Evolutionary conservation across 768 basidiomycete species (phyloP), one percentile per base, ranked within the genome.

Genomic region (Lactarius hengduanensis): DNA sequence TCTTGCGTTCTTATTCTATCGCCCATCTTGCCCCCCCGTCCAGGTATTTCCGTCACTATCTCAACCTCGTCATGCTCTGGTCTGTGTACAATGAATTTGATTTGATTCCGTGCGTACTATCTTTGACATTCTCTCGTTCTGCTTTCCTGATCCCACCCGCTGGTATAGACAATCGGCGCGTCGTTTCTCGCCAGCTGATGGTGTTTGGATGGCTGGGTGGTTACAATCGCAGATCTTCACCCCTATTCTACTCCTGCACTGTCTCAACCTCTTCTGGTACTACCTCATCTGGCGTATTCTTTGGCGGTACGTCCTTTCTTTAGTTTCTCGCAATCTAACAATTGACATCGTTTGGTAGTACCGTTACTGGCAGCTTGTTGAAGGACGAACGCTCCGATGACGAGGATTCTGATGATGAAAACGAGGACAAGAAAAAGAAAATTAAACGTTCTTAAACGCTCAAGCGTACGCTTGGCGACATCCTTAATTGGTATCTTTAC

Each of bases 241-340:
- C 0, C 90, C 94, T 0, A 78, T 98, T 63, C 68, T 86, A 7
- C 77, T 93, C 0, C 81, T 99, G 18, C 93, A 95, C 74, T 71
- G 85, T 47, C 81, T 99, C 71, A 98, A 98, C 74, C 66, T 96
- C 30, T 97, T 97, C 81, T 98, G 96, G 96, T 96, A 92, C 76
- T 86, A 81, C 77, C 80, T 94, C 32, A 94, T 98, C 79, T 76
- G 84, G 74, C 86, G 93, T 62, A 89, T 96, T 60, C 80, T 90
- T 18, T 76, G 82, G 58, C 83, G 90, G 92, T 94, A 69, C 54
- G 87, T 79, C 13, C 6, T 40, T 30, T 38, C 41, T 30, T 57
- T 54, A 41, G 10, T 20, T 26, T 28, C 41, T 20, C 22, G 16
- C 30, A 6, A 26, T 53, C 7, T 56, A 13, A 30, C 50, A 43